Percentiles rank a stretch among this genome's conserved stretches.
These are phyloP conservation scores for Hanseniaspora uvarum DNA, from an alignment of 1,139 yeast genomes.

Conservation along the genomic window DNA sequence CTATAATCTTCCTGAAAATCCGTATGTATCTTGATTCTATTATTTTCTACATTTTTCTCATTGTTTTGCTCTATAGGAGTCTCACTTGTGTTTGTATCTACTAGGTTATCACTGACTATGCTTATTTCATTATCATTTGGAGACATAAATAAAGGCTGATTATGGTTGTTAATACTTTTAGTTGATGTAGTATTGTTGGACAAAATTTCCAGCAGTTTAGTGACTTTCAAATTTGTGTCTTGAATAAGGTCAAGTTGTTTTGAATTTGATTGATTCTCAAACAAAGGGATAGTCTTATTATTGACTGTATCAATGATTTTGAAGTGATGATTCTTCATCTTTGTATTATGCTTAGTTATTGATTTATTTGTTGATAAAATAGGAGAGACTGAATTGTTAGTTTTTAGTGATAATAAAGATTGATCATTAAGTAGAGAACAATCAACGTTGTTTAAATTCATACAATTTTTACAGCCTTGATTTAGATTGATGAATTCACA, in stretches of 20 bases:
- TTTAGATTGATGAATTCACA: conserved; percentile 9
- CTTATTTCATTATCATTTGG: neutral
- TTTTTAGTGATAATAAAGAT: neutral
- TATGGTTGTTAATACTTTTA: neutral
- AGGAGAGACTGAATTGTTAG: neutral
- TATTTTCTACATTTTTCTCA: neutral
- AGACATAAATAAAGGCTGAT: conserved; percentile 2
- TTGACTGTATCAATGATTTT: conserved; percentile 10
- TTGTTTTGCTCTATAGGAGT: neutral
- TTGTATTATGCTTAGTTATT: neutral
- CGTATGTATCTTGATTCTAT: neutral
- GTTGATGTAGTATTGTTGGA: neutral
- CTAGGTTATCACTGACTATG: neutral
- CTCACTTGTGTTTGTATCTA: neutral
- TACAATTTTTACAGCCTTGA: conserved; percentile 13
- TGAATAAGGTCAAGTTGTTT: conserved; percentile 3
- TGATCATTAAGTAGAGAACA: conserved; percentile 6
- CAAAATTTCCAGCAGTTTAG: conserved; percentile 7
- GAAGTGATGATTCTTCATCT: neutral
- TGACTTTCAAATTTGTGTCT: conserved; percentile 14
- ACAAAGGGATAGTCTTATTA: conserved; percentile 1
- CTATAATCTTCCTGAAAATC: conserved; percentile 9
- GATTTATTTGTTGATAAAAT: neutral
- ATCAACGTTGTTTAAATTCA: neutral
- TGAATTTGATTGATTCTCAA: neutral